Base-by-base conservation (phyloP, 495 filamentous ascomycete genomes). In the Cryomyces minteri region DNA sequence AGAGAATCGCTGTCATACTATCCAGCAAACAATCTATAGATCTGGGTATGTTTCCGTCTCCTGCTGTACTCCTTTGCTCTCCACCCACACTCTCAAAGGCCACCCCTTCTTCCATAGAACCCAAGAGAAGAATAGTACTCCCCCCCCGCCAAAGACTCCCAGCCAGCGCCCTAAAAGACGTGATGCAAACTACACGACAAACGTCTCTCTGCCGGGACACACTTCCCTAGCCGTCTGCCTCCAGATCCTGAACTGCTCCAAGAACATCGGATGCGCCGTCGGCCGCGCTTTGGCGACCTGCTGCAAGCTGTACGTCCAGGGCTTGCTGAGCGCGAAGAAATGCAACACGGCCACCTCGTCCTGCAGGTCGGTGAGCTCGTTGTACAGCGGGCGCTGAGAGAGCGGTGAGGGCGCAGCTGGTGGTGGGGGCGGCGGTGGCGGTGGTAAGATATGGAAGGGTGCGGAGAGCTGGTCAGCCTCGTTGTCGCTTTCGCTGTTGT, bases 321-420 rank as follows among this genome's bases (percentile, higher is more conserved):
- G 50, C 50, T 52, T 52, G 18, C 50, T 46, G 10, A 40, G 41
- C 6, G 50, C 50, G 11, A 46, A 32, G 43, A 52, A 52, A 46
- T 52, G 50, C 5, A 52, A 38, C 12, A 52, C 46, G 5, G 41
- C 31, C 1, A 25, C 18, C 2, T 25, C 18, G 18, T 25, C 18
- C 18, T 25, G 18, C 18, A 25, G 18, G 2, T 25, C 18, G 18
- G 18, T 25, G 18, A 25, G 18, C 18, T 25, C 18, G 18, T 25
- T 25, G 18, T 25, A 3, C 42, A 39, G 9, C 41, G 36, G n/a
- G 44, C 39, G n/a, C 42, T 39, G 18, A 52, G 46, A 2, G 29
- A 43, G 31, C 41, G 34, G 41, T 48, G 41, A 9, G 28, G 6
- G 9, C n/a, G 34, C 29, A 49, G 11, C 5, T 45, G 46, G 38